Percentiles rank a stretch among this genome's conserved stretches.
phyloP scores from a whole-genome alignment of 1,284 basidiomycete species.

The Trichosporon inkin region DNA sequence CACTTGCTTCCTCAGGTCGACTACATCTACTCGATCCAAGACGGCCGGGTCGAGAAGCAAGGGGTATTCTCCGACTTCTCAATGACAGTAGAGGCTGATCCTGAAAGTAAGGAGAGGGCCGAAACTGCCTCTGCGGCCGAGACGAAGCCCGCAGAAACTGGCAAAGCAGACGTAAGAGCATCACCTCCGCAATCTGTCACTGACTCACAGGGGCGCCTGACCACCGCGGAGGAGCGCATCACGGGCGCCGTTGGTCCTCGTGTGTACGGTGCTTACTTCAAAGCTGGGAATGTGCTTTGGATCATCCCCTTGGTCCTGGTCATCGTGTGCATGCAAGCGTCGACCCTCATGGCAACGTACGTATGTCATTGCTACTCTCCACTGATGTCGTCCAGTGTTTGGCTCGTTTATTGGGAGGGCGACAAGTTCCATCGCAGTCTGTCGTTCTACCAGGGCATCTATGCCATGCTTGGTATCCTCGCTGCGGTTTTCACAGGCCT shows the following conservation, averaged over 20 bases:
- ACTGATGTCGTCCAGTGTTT: slow-evolving; percentile 12
- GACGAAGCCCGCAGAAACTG: neutral
- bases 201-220: slow-evolving; percentile 24
- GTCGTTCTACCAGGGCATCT: slow-evolving; percentile 66
- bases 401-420: slow-evolving; percentile 61
- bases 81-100: neutral
- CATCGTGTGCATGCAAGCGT: slow-evolving; percentile 14
- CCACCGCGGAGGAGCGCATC: slow-evolving; percentile 35
- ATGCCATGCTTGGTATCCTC: slow-evolving; percentile 58
- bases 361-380: neutral
- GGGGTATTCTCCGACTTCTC: slow-evolving; percentile 8
- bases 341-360: slow-evolving; percentile 14
- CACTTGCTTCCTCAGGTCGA: slow-evolving; percentile 31
- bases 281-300: slow-evolving; percentile 21
- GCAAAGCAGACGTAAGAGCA: neutral
- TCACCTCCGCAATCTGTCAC: slow-evolving; percentile 12
- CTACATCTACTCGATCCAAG: slow-evolving; percentile 43
- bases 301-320: slow-evolving; percentile 13
- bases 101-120: neutral
- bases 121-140: neutral
- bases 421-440: slow-evolving; percentile 41
- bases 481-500: slow-evolving; percentile 60
- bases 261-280: slow-evolving; percentile 28
- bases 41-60: slow-evolving; percentile 10
- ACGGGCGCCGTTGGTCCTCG: slow-evolving; percentile 32